A percentile compares a stretch with the other conserved stretches of the same genome.
Conservation (phyloP, 1,284 basidiomycete species). For the Microbotryum intermedium region DNA sequence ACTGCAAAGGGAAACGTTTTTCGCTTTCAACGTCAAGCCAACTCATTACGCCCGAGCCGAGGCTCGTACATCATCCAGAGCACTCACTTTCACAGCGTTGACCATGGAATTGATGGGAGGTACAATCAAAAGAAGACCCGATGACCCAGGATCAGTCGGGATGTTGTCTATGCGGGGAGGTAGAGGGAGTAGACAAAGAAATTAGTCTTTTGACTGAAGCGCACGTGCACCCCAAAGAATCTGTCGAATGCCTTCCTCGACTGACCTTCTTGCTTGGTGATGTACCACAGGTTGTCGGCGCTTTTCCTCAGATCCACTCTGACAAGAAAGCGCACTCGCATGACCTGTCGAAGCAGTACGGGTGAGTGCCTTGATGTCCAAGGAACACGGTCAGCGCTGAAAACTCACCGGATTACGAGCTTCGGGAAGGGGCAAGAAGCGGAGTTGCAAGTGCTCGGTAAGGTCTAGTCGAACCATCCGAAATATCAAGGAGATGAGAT, state of each 20-base stretch:
- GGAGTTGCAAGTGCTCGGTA: conserved; percentile 21
- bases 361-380: background rate
- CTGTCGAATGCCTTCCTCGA: background rate
- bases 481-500: no score
- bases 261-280: conserved; percentile 21
- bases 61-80: no score
- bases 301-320: conserved; percentile 19
- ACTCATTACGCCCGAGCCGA: no score
- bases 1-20: no score
- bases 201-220: no score
- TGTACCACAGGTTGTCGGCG: conserved; percentile 14
- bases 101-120: background rate
- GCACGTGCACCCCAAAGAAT: no score
- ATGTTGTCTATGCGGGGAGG: conserved; percentile 10
- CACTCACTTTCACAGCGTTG: no score
- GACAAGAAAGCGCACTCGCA: conserved; percentile 21
- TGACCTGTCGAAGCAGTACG: background rate
- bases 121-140: background rate
- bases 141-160: conserved; percentile 18
- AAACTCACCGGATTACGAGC: conserved; percentile 11
- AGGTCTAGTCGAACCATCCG: background rate
- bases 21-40: no score
- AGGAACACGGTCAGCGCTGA: background rate
- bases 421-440: conserved; percentile 14
- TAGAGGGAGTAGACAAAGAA: background rate